Percentiles rank a stretch among this genome's conserved stretches.
Conservation (phyloP, 148 eudicot genomes). For the Beta vulgaris region DNA sequence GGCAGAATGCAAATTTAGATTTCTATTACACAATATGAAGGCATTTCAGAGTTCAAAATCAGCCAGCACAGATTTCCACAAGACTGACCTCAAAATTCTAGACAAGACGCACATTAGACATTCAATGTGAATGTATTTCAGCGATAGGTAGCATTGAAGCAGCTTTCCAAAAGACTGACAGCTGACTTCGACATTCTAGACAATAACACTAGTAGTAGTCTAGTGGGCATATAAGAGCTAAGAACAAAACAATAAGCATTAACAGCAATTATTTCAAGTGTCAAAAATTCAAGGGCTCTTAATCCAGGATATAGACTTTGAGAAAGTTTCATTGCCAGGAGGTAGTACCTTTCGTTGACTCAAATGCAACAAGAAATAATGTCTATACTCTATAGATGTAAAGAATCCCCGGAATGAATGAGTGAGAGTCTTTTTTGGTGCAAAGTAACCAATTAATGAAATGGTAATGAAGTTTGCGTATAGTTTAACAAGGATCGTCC, state of each 20-base stretch:
- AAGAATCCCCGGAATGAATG: too few species aligned
- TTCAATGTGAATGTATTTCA: not conserved
- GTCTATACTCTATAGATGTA: too few species aligned
- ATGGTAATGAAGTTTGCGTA: not conserved
- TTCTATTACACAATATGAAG: not conserved
- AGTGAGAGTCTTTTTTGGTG: not conserved
- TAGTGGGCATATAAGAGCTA: not conserved
- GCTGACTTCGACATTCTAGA: not conserved
- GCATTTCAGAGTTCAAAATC: not conserved
- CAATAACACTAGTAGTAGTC: not conserved
- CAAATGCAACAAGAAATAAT: not conserved
- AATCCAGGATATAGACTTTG: not conserved
- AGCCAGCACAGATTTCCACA: not conserved
- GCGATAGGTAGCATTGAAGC: not conserved
- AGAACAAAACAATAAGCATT: too few species aligned
- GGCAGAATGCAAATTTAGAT: not conserved
- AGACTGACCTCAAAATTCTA: not conserved
- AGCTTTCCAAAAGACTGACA: not conserved
- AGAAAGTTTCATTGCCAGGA: not conserved
- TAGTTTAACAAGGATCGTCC: not conserved
- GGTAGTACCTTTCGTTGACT: not conserved
- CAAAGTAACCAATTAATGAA: too few species aligned
- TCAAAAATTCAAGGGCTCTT: not conserved
- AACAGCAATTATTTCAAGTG: too few species aligned
- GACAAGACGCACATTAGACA: not conserved